Evolutionary conservation across 495 filamentous ascomycete species (phyloP), one percentile per base, ranked within the genome.

Genomic region (Choiromyces venosus): DNA sequence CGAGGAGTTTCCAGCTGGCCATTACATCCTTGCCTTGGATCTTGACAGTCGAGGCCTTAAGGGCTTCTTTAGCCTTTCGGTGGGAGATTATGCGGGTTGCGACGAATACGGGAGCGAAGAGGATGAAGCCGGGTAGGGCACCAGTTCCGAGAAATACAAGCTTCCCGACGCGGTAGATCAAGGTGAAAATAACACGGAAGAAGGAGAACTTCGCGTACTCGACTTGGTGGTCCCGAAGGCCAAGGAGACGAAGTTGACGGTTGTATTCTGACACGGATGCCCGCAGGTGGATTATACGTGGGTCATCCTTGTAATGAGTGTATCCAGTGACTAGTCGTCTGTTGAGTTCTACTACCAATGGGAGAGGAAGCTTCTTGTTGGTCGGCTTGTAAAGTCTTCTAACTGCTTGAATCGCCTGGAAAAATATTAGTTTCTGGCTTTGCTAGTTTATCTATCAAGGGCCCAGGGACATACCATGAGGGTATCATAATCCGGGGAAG

Each of bases 1-100:
- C 94, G 12, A 99, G 89, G 18, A 99, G 87, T 82, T 99, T 99
- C 95, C 95, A 99, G 0, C 95, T 98, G 0, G 95, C 95, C 86
- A 99, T 94, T 36, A 99, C 95, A 82, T 99, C 95, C 42, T 90
- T 88, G 25, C 92, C 95, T 81, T 96, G 91, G 37, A 99, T 87
- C 81, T 99, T 99, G 75, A 99, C 95, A 2, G 91, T 92, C 14
- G 93, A 97, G 33, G 90, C 93, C 5, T 94, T 94, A 37, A 99
- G 87, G 0, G 95, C 95, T 82, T 95, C 91, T 75, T 88, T 89
- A 0, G 94, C 93, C 83, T 99, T 99, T 76, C 89, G 91, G 69
- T 88, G 90, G n/a, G 93, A 96, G 75, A 97, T 94, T 71, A 91
- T 82, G 80, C 97, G 97, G 35, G 92, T 90, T 25, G 89, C 91